Evolutionary conservation across 371 early-diverging fungal species (phyloP), one percentile per base, ranked within the genome.

Genomic region (Mucor indicus): DNA sequence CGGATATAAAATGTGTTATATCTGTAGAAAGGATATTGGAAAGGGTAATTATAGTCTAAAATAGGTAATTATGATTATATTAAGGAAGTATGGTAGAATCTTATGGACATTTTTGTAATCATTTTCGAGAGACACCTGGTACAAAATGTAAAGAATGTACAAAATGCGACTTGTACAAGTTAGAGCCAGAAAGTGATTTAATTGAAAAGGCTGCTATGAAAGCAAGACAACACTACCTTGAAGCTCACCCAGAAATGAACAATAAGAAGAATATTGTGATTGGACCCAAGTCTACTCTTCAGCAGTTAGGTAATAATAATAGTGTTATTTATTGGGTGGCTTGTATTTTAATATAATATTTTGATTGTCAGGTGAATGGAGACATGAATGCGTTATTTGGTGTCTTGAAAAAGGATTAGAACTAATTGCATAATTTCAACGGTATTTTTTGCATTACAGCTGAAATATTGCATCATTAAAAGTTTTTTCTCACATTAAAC

Each of bases 1-100:
- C 60, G 83, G 75, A 11, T 81, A 81, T 57, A 52, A 67, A 19
- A 86, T 86, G 86, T 86, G 86, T 44, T 84, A 83, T 58, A 60
- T 83, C 4, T 86, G 86, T 48, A 67, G 86, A 47, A 71, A 79
- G 44, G 83, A 82, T 46, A 78, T 82, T 42, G 44, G 57, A 1
- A 44, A 60, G 44, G 60, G 60, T 54, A 45, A 27, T n/a, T n/a
- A n/a, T n/a, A n/a, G n/a, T n/a, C n/a, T n/a, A n/a, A n/a, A n/a
- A n/a, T n/a, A n/a, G n/a, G n/a, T n/a, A n/a, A n/a, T n/a, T n/a
- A n/a, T n/a, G n/a, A n/a, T n/a, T n/a, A 4, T 12, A 21, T 7
- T 2, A 22, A 24, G 23, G 29, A 30, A 11, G 4, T 22, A 8
- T 10, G 4, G 11, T 21, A 72, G 81, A 80, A 50, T 73, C 76